These are phyloP conservation scores for Aspergillus funiculosus DNA, from an alignment of 495 filamentous ascomycete species.

Conservation along the genomic window DNA sequence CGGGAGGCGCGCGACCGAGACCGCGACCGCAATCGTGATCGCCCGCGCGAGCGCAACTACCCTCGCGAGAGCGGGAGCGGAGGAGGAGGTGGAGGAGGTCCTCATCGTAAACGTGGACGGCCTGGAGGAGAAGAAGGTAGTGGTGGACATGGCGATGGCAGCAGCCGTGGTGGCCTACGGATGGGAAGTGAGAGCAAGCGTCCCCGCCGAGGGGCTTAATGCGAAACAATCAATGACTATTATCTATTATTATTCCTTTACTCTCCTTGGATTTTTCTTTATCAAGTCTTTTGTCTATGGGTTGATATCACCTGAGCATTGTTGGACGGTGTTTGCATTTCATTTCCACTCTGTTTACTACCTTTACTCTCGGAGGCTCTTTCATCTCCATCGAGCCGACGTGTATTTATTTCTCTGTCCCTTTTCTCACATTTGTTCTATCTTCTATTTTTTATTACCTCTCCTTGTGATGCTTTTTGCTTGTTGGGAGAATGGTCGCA, in stretches of 20 bases:
- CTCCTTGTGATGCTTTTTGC: background rate
- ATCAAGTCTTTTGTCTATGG: slow-evolving; percentile 11
- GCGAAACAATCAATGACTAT: background rate
- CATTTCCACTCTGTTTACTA: slow-evolving; percentile 9
- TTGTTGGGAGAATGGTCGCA: background rate
- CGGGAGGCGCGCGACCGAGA: slow-evolving; percentile 37
- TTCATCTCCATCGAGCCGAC: background rate
- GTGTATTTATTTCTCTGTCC: slow-evolving; percentile 17
- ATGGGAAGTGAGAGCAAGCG: slow-evolving; percentile 43
- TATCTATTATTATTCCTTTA: slow-evolving; percentile 2
- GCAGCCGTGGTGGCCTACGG: slow-evolving; percentile 31
- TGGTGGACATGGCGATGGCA: slow-evolving; percentile 28
- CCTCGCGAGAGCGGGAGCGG: slow-evolving; percentile 29
- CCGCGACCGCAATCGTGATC: slow-evolving; percentile 37
- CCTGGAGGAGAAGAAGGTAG: slow-evolving; percentile 29
- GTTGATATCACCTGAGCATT: slow-evolving; percentile 20
- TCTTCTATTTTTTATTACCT: slow-evolving; percentile 5
- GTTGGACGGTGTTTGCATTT: slow-evolving; percentile 20
- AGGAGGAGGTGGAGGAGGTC: slow-evolving; percentile 24
- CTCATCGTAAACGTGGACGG: slow-evolving; percentile 39
- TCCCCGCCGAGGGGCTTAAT: slow-evolving; percentile 38
- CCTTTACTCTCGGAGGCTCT: slow-evolving; percentile 1
- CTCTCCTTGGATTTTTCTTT: slow-evolving; percentile 8
- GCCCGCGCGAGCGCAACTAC: slow-evolving; percentile 37
- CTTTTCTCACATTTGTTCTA: slow-evolving; percentile 12